Evolutionary conservation across 306 rosid species (phyloP), one percentile per base, ranked within the genome.

Genomic region (Oxytropis ochrocephala): DNA sequence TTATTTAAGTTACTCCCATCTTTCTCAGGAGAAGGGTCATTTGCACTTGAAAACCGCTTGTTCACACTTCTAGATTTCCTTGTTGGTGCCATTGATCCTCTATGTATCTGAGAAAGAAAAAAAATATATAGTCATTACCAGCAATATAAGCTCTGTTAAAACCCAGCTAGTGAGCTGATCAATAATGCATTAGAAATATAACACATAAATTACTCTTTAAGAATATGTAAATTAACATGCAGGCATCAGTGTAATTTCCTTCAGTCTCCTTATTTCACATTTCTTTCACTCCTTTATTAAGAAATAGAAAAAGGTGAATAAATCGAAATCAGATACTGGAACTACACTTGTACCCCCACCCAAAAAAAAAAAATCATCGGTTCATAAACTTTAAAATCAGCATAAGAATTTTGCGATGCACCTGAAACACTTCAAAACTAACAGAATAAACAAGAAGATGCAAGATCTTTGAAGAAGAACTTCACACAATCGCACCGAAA

Each of bases 11-110:
- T 69, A 63, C 70, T 72, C 19, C 76, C 87, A 70, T 78, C 89
- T 68, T 84, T 82, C 79, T 80, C 87, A 2, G 87, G 90, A 39
- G 92, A 84, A 62, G 69, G 59, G 13, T 81, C 90, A 59, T 78
- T 81, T 64, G 81, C 4, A 80, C 35, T 69, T 39, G 83, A 49
- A 72, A 79, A 71, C 55, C 87, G 77, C 77, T 80, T 84, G 42
- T 81, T 89, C 62, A 77, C 74, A 57, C 82, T 67, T 75, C 74
- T 87, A 49, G 86, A 57, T 62, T 85, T 87, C 80, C 75, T 89
- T 30, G 86, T 38, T 0, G 97, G 96, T 12, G 96, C 91, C 97
- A 91, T 91, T 17, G 59, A 77, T 33, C 49, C 61, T 61, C 48
- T 70, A 36, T 29, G 64, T 62, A 55, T 67, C 86, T 78, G 91